Evolutionary conservation across 805 yeast species (phyloP).

Genomic region (Monosporozyma siamensis): DNA sequence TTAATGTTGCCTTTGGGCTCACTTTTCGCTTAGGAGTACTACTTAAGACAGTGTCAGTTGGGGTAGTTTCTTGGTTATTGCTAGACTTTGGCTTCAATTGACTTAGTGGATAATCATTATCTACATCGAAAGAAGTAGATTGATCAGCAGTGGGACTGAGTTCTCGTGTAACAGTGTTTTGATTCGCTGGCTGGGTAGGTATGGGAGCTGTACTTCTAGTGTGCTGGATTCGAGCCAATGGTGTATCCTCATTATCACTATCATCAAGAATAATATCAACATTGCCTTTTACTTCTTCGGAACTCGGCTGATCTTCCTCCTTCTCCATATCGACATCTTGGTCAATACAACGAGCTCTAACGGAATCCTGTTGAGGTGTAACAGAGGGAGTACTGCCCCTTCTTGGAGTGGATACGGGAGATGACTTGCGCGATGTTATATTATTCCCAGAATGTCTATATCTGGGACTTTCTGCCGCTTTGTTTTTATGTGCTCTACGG

Average conservation of each 20-base stretch:
- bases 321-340: too few relatives aligned
- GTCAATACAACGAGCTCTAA: too few relatives aligned
- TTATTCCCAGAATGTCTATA: not conserved
- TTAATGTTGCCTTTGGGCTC: too few relatives aligned
- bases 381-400: too few relatives aligned
- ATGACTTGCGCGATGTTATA: not conserved
- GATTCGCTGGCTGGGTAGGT: not conserved
- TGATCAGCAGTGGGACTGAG: not conserved
- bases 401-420: too few relatives aligned
- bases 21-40: too few relatives aligned
- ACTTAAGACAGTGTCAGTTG: too few relatives aligned
- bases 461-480: not conserved
- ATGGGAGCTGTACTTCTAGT: too few relatives aligned
- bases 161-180: not conserved
- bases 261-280: not conserved
- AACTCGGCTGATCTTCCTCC: too few relatives aligned
- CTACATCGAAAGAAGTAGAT: not conserved
- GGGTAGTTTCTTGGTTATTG: too few relatives aligned
- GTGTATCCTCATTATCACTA: not conserved
- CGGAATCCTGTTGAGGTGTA: too few relatives aligned
- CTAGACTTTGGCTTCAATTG: not conserved
- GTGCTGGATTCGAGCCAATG: not conserved
- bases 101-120: not conserved
- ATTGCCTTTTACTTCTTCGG: too few relatives aligned
- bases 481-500: constrained; percentile 1